Percentiles rank a stretch among this genome's conserved stretches.
phyloP scores from a whole-genome alignment of 164 flowering plant genomes.

The Berberis vulgaris region DNA sequence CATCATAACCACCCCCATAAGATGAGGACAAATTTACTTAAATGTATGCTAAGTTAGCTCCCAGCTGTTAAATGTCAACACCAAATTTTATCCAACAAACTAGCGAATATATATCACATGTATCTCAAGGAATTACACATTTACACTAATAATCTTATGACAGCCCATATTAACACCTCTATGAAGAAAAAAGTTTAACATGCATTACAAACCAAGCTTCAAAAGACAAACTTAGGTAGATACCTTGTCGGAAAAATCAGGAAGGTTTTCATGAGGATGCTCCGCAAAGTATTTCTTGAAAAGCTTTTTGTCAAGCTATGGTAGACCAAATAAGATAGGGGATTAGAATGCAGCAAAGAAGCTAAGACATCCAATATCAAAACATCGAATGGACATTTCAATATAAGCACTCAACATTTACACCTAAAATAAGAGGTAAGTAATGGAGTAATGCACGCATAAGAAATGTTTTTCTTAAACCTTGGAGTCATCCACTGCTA shows the following conservation, averaged over 20 bases:
- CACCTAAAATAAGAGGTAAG: too few relatives aligned
- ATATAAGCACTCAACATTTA: too few relatives aligned
- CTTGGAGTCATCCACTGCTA: neutral
- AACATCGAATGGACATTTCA: too few relatives aligned
- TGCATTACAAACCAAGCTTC: too few relatives aligned
- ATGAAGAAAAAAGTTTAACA: too few relatives aligned
- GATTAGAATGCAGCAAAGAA: neutral
- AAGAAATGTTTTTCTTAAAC: neutral
- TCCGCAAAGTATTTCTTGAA: slow-evolving; percentile 59
- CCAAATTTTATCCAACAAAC: neutral
- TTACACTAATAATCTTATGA: neutral
- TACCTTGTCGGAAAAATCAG: slow-evolving; percentile 93
- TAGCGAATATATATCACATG: neutral
- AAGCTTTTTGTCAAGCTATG: slow-evolving; percentile 82
- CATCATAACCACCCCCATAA: neutral
- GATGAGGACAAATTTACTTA: neutral
- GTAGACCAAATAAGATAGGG: slow-evolving; percentile 8
- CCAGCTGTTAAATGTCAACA: too few relatives aligned
- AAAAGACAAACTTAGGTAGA: neutral
- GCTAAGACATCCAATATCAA: too few relatives aligned
- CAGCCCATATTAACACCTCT: too few relatives aligned
- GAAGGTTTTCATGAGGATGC: slow-evolving; percentile 57
- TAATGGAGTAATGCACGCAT: neutral
- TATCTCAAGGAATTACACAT: neutral
- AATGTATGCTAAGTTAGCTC: neutral